Percentiles rank a stretch among this genome's conserved stretches.
phyloP scores from a whole-genome alignment of 768 basidiomycete species.

The Tubosaeta sp. region DNA sequence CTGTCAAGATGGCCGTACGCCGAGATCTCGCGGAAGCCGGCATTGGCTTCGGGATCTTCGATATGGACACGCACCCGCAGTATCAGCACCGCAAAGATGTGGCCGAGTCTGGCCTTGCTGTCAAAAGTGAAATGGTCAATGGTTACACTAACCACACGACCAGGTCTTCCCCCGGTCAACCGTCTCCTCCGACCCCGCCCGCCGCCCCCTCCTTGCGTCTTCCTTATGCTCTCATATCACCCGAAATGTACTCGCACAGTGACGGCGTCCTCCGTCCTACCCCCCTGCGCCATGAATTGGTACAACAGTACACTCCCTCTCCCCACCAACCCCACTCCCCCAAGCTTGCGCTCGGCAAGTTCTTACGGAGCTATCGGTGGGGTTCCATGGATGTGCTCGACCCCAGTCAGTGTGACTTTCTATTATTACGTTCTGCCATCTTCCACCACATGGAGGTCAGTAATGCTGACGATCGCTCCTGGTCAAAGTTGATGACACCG shows the following conservation, averaged over 20 bases:
- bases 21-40: slow-evolving; percentile 79
- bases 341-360: slow-evolving; percentile 58
- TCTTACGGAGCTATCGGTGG: slow-evolving; percentile 76
- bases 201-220: slow-evolving; percentile 58
- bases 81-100: slow-evolving; percentile 43
- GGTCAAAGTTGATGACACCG: slow-evolving; percentile 19
- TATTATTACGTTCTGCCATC: slow-evolving; percentile 69
- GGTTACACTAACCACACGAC: slow-evolving; percentile 48
- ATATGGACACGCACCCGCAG: slow-evolving; percentile 58
- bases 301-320: slow-evolving; percentile 68
- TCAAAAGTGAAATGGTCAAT: slow-evolving; percentile 51
- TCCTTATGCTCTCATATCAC: slow-evolving; percentile 82
- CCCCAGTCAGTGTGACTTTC: slow-evolving; percentile 75
- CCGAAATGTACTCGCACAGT: slow-evolving; percentile 80
- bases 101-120: slow-evolving; percentile 36
- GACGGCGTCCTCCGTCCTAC: slow-evolving; percentile 64
- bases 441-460: slow-evolving; percentile 88
- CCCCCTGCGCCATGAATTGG: slow-evolving; percentile 65
- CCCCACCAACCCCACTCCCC: slow-evolving; percentile 36
- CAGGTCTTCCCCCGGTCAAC: slow-evolving; percentile 46
- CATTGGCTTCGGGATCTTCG: slow-evolving; percentile 88
- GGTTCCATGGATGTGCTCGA: slow-evolving; percentile 79
- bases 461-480: slow-evolving; percentile 11
- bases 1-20: slow-evolving; percentile 76
- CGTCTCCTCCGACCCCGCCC: slow-evolving; percentile 67